Conservation (phyloP, 2,329 filamentous ascomycete species). For the Colletotrichum neosansevieriae region DNA sequence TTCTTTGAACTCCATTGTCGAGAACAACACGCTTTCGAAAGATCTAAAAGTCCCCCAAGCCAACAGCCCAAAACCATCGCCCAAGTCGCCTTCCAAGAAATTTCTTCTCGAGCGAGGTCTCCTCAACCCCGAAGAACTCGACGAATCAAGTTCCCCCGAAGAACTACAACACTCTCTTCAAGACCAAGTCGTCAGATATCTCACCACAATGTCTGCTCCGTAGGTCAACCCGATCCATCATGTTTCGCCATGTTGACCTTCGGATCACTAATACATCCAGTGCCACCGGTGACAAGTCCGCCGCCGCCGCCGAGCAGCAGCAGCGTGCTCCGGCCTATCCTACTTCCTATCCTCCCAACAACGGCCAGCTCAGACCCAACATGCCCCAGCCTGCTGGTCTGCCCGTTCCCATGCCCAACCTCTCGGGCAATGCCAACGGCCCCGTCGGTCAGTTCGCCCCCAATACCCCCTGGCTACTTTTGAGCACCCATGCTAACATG, state of each 20-base stretch:
- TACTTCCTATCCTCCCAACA: constrained; percentile 31
- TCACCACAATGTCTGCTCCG: constrained; percentile 39
- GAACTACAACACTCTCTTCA: constrained; percentile 32
- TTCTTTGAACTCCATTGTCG: constrained; percentile 28
- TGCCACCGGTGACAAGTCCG: constrained; percentile 20
- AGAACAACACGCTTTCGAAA: background rate
- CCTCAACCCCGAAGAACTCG: constrained; percentile 24
- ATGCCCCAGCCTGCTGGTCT: constrained; percentile 25
- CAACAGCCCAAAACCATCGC: background rate
- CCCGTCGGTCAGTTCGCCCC: constrained; percentile 43
- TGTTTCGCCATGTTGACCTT: background rate
- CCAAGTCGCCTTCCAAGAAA: constrained; percentile 33
- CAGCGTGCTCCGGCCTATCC: constrained; percentile 34
- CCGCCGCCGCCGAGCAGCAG: constrained; percentile 25
- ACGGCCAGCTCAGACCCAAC: constrained; percentile 24
- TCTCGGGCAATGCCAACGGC: constrained; percentile 52
- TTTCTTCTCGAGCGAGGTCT: constrained; percentile 35
- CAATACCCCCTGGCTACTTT: background rate
- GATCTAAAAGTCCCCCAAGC: background rate
- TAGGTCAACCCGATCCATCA: constrained; percentile 3
- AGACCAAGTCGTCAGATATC: constrained; percentile 34
- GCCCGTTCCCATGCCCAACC: constrained; percentile 48
- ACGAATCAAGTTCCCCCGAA: constrained; percentile 30
- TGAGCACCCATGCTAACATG: background rate
- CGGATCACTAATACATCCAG: constrained; percentile 1